Evolutionary conservation across 176 grass and related monocot genomes (phyloP), one percentile per base, ranked within the genome.

Genomic region (Phoenix roebelenii): DNA sequence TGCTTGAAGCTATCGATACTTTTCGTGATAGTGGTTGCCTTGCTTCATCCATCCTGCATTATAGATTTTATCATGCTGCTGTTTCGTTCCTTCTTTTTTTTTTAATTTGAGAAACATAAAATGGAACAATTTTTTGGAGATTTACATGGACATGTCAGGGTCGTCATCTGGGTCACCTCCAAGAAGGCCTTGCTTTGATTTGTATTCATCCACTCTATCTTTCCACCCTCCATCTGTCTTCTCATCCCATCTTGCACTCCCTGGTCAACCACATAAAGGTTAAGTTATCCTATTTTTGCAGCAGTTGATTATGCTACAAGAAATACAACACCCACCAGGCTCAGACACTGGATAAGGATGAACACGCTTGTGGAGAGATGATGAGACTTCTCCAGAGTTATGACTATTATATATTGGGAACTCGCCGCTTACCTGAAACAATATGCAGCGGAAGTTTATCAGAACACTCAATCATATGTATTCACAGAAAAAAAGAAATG

Each of bases 121-220:
- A 14, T 44, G 35, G 7, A 44, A 14, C 6, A 12, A 39, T 14
- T 12, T 44, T 44, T 44, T 6, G 35, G 35, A n/a, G 12, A 29
- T 15, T 68, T 85, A 96, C 87, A 98, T 48, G 19, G 93, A 76
- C 74, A 85, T 86, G 64, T 98, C 88, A 2, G 88, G 79, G 72
- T 92, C 93, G 32, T 98, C 93, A 22, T 98, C 93, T 14, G 75
- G 67, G 15, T 98, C 84, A 5, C 39, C 68, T 9, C 84, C 84
- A 20, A 85, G 74, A 72, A 79, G 54, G 25, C 82, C 67, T 65
- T 95, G 93, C 63, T 89, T 98, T 51, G 93, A 92, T 70, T 98
- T 98, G 88, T 88, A 98, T 16, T 98, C 93, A 58, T 98, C 93
- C 93, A 98, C 92, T 61, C 93, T 78, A 65, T 92, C 93, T 83